Conservation (phyloP, 768 basidiomycete species). For the Agaricus blazei region DNA sequence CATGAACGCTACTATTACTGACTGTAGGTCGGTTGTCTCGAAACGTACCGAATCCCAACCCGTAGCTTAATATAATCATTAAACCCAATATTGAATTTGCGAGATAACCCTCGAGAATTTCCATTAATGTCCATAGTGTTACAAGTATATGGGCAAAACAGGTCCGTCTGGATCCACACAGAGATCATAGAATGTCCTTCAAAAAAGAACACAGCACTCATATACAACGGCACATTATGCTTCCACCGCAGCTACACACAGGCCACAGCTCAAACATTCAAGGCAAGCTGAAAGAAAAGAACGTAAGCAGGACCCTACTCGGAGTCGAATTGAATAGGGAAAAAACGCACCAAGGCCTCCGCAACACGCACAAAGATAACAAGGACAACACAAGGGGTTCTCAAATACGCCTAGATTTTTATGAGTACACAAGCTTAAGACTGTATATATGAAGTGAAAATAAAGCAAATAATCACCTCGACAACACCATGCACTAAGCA, state of each 20-base stretch:
- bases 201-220: no score
- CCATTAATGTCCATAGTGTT: no score
- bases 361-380: conserved; percentile 69
- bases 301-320: neutral
- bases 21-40: no score
- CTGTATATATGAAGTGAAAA: neutral
- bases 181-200: no score
- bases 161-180: no score
- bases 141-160: no score
- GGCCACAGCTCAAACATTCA: conserved; percentile 66
- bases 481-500: conserved; percentile 66
- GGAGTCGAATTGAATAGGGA: neutral
- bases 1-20: no score
- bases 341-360: conserved; percentile 52
- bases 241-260: neutral
- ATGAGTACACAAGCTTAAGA: neutral
- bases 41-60: no score
- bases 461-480: conserved; percentile 31
- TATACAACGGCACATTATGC: neutral
- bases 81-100: no score
- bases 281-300: conserved; percentile 42
- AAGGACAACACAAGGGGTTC: conserved; percentile 65
- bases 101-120: no score
- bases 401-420: conserved; percentile 40
- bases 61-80: no score